phyloP scores from a whole-genome alignment of 805 yeast species.

The Lipomyces yamanashiensis region DNA sequence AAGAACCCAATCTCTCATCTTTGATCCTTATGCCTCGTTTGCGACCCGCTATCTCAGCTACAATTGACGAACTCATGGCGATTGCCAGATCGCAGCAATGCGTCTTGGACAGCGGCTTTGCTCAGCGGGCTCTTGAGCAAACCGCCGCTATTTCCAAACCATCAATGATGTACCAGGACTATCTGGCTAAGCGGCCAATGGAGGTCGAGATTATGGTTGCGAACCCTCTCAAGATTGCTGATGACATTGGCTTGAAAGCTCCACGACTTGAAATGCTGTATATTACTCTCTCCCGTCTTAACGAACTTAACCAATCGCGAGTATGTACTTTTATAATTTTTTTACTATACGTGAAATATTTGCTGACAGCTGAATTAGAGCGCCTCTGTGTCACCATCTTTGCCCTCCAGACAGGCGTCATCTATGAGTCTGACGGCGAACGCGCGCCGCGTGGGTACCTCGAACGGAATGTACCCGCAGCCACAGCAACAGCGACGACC shows the following conservation, averaged over 20 bases:
- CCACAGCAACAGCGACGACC: conserved; percentile 2
- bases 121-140: conserved; percentile 11
- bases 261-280: conserved; percentile 67
- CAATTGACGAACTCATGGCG: conserved; percentile 28
- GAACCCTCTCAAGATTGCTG: conserved; percentile 60
- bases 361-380: not conserved
- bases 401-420: conserved; percentile 15
- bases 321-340: not conserved
- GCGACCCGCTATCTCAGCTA: conserved; percentile 19
- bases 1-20: conserved; percentile 34
- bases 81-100: conserved; percentile 31
- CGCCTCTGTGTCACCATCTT: conserved; percentile 2
- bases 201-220: conserved; percentile 77
- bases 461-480: conserved; percentile 8
- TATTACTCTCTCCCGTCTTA: conserved; percentile 53
- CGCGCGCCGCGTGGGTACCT: conserved; percentile 9
- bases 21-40: conserved; percentile 22
- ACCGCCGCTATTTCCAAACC: conserved; percentile 21
- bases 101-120: conserved; percentile 16
- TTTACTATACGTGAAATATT: not conserved
- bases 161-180: conserved; percentile 37
- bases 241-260: conserved; percentile 53
- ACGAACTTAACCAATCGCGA: conserved; percentile 19
- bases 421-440: conserved; percentile 9
- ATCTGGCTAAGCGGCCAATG: conserved; percentile 53